A percentile compares a stretch with the other conserved stretches of the same genome.
These are phyloP conservation scores for Calonectria fujianensis DNA, from an alignment of 2,329 filamentous ascomycete species.

Conservation along the genomic window DNA sequence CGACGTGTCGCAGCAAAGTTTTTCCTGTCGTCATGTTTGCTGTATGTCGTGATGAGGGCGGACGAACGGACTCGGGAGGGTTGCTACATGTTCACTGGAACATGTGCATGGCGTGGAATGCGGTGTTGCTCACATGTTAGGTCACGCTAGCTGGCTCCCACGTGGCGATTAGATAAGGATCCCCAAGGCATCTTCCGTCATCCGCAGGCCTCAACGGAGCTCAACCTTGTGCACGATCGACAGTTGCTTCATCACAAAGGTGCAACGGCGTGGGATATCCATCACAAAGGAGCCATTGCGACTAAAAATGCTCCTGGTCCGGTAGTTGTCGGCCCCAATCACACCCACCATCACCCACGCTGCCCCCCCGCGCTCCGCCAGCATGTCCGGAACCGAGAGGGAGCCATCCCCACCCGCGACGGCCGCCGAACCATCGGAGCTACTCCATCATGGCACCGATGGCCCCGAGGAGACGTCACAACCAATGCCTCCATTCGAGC, in stretches of 20 bases:
- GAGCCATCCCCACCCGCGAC: constrained; percentile 51
- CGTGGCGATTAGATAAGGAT: constrained; percentile 59
- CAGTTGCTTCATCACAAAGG: constrained; percentile 30
- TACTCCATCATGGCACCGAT: constrained; percentile 40
- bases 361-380: constrained; percentile 28
- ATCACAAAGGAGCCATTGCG: constrained; percentile 32
- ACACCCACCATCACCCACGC: constrained; percentile 28
- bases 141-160: constrained; percentile 48
- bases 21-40: not conserved
- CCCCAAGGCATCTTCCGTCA: constrained; percentile 49
- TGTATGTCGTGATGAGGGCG: not conserved
- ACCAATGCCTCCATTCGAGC: constrained; percentile 74
- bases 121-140: constrained; percentile 48
- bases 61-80: constrained; percentile 14
- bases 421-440: constrained; percentile 42
- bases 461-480: constrained; percentile 39
- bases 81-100: not conserved
- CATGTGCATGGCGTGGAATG: not conserved
- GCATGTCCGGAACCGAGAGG: constrained; percentile 53
- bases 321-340: constrained; percentile 44
- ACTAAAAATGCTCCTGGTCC: constrained; percentile 50
- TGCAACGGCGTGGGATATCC: constrained; percentile 31
- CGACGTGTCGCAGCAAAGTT: not conserved
- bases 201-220: constrained; percentile 45
- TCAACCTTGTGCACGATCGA: constrained; percentile 32